A percentile compares a stretch with the other conserved stretches of the same genome.
These are phyloP conservation scores for Apiospora marii DNA, from an alignment of 2,329 filamentous ascomycete genomes.

Conservation along the genomic window DNA sequence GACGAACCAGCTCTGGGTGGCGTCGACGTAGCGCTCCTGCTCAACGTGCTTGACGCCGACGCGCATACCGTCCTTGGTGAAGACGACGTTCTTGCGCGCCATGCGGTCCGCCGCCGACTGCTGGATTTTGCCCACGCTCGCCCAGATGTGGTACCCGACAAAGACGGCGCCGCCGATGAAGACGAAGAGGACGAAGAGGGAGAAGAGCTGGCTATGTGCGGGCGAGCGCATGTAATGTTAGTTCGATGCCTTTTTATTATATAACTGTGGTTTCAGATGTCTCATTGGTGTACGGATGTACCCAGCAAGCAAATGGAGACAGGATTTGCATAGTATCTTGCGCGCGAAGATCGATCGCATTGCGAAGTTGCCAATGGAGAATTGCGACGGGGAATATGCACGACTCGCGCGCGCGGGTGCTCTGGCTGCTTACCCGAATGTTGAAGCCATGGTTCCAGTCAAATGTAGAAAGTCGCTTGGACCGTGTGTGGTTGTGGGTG, in stretches of 20 bases:
- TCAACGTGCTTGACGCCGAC: constrained; percentile 74
- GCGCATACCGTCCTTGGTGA: constrained; percentile 77
- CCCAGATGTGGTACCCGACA: constrained; percentile 76
- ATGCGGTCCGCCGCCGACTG: constrained; percentile 72
- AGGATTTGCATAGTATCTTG: background rate
- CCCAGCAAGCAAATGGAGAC: background rate
- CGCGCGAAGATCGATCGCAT: background rate
- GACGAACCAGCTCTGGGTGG: constrained; percentile 73
- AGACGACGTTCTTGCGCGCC: constrained; percentile 77
- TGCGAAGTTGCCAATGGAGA: background rate
- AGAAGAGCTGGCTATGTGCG: constrained; percentile 64
- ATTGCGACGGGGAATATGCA: background rate
- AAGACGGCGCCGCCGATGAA: constrained; percentile 66
- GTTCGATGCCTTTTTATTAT: background rate
- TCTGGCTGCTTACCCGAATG: constrained; percentile 14
- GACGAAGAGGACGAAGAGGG: constrained; percentile 69
- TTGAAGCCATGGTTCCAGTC: constrained; percentile 21
- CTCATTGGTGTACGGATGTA: background rate
- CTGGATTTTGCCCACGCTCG: constrained; percentile 71
- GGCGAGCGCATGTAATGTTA: background rate
- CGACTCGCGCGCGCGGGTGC: background rate
- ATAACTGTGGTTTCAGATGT: background rate
- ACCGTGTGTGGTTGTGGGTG: background rate
- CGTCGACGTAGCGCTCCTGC: constrained; percentile 76
- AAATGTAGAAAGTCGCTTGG: background rate